Base-by-base conservation (phyloP, 2,329 filamentous ascomycete species). In the Madurella fahalii region DNA sequence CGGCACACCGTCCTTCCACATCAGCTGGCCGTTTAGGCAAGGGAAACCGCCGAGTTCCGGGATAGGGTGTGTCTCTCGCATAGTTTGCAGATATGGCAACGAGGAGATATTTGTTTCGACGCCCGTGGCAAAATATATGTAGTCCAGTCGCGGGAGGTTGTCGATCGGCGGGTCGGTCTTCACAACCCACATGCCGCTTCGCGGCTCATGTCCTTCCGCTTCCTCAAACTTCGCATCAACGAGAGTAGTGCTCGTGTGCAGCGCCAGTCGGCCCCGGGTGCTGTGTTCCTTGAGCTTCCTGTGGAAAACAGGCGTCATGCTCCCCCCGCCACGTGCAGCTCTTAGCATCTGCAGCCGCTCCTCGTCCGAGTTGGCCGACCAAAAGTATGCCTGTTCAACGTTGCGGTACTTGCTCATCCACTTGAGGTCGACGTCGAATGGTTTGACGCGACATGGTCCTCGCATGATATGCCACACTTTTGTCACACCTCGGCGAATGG, bases 381-480 rank as follows among this genome's bases (percentile, higher is more conserved):
- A 92, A 68, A 92, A 94, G 0, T 79, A 78, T 0, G 88, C 85
- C 66, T 92, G 87, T 61, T 89, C 83, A 51, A 83, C 80, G 66
- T 93, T 93, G 53, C 85, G 84, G 68, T 88, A 93, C 67, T 93
- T 93, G 9, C 86, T 87, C 69, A 93, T 87, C 89, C 89, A 94
- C 46, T 81, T 78, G 1, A 93, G 76, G 53, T 85, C 82, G 20
- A 93, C 79, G 62, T 93, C 89, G 60, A 93, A 93, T 56, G 86
- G 84, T 69, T 93, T 93, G 47, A 90, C 78, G 61, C 74, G 73
- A 15, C 79, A 63, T 0, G 74, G 70, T 0, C 79, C 76, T 0
- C 89, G 78, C 79, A 91, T 84, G 25, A 93, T 65, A 49, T 88
- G 80, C 75, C 80, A 88, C 0, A 92, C 84, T 58, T 83, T 86